phyloP scores from a whole-genome alignment of 495 filamentous ascomycete species.

The Geopyxis carbonaria region DNA sequence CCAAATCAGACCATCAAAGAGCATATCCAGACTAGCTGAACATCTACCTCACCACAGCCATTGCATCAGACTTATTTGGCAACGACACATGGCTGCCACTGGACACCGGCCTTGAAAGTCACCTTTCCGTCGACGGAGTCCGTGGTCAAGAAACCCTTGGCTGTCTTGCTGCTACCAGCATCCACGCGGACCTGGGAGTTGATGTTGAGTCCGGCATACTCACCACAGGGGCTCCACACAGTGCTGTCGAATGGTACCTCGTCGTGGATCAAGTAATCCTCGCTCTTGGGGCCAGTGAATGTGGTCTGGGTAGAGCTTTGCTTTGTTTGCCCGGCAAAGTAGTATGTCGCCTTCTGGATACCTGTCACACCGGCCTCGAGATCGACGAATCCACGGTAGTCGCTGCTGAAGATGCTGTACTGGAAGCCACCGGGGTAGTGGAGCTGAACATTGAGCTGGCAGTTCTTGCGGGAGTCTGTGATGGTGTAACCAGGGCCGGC shows the following conservation, averaged over 20 bases:
- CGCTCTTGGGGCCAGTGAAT: slow-evolving; percentile 31
- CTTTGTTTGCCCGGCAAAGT: slow-evolving; percentile 35
- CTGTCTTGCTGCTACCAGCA: neutral
- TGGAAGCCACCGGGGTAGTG: slow-evolving; percentile 44
- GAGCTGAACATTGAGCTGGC: slow-evolving; percentile 41
- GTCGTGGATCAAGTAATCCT: slow-evolving; percentile 43
- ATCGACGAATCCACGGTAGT: slow-evolving; percentile 41
- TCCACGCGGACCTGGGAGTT: neutral
- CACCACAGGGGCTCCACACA: slow-evolving; percentile 40
- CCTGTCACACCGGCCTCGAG: slow-evolving; percentile 38
- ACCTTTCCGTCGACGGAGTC: slow-evolving; percentile 2
- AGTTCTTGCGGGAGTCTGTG: slow-evolving; percentile 34
- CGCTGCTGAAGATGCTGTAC: slow-evolving; percentile 37
- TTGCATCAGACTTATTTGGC: no score
- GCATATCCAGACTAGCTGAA: no score
- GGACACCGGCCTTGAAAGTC: neutral
- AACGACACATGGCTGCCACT: neutral
- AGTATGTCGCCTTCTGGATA: slow-evolving; percentile 40
- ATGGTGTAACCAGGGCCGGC: slow-evolving; percentile 23
- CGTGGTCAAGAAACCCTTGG: neutral
- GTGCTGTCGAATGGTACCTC: slow-evolving; percentile 34
- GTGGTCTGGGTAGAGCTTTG: slow-evolving; percentile 35
- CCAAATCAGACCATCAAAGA: no score
- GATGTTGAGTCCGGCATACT: neutral
- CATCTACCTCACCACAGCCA: no score